phyloP scores from a whole-genome alignment of 257 asterid species.

The Solanum acaule region DNA sequence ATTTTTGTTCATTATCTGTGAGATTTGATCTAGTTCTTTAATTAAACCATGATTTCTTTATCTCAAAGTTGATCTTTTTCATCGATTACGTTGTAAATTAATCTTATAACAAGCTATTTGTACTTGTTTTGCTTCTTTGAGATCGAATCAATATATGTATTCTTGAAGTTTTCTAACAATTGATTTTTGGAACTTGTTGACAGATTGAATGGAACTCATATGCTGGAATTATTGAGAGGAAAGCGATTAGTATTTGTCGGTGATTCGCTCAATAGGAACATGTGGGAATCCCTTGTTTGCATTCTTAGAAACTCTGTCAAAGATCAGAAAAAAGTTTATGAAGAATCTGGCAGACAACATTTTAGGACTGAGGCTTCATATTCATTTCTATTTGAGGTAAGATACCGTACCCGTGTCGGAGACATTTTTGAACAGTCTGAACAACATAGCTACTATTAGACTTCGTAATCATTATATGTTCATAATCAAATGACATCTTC shows the following conservation, averaged over 20 bases:
- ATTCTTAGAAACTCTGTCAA: conserved; percentile 43
- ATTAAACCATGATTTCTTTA: neutral
- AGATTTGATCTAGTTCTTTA: neutral
- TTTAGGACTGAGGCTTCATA: conserved; percentile 58
- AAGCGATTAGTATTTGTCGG: conserved; percentile 67
- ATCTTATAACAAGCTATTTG: neutral
- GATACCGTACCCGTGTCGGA: rapidly evolving
- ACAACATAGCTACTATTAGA: neutral
- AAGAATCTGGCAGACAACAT: conserved; percentile 45
- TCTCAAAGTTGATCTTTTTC: neutral
- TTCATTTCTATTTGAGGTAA: conserved; percentile 51
- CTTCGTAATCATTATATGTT: neutral
- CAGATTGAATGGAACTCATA: conserved; percentile 49
- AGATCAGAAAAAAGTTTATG: conserved; percentile 54
- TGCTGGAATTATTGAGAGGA: conserved; percentile 56
- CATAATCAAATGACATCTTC: neutral
- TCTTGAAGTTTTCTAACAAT: neutral
- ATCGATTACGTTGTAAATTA: neutral
- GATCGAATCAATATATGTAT: neutral
- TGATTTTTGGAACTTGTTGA: neutral
- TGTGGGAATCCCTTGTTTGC: conserved; percentile 80
- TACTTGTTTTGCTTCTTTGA: neutral
- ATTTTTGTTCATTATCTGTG: neutral
- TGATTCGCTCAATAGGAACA: conserved; percentile 70
- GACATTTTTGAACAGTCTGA: neutral